Conservation (phyloP, 1,139 yeast genomes). For the Yamadazyma mexicana region DNA sequence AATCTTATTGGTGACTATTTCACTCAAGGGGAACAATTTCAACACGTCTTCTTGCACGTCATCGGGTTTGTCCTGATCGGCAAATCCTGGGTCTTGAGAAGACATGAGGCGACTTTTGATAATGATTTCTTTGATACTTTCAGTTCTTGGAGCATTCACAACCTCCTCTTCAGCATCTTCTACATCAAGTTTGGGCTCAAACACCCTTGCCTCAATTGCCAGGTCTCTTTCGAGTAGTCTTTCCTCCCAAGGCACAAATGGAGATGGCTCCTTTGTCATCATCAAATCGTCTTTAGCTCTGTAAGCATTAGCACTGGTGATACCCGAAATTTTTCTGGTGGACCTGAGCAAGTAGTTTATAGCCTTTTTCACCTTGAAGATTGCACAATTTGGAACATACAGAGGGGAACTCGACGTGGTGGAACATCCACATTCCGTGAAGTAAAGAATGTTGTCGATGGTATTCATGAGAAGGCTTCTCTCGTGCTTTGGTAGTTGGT, state of each 20-base stretch:
- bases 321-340: constrained; percentile 52
- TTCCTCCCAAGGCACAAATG: constrained; percentile 42
- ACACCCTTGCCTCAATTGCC: constrained; percentile 25
- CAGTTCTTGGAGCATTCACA: constrained; percentile 2
- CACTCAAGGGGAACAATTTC: constrained; percentile 15
- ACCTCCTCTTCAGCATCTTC: constrained; percentile 4
- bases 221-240: constrained; percentile 34
- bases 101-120: constrained; percentile 2
- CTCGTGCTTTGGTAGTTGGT: constrained; percentile 48
- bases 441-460: constrained; percentile 56
- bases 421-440: constrained; percentile 72
- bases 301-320: constrained; percentile 35
- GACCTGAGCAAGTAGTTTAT: constrained; percentile 58
- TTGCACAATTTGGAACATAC: constrained; percentile 45
- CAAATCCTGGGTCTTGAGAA: not conserved
- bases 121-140: constrained; percentile 2
- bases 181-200: constrained; percentile 15
- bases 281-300: constrained; percentile 45
- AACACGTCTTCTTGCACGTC: constrained; percentile 7
- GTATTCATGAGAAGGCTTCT: constrained; percentile 58
- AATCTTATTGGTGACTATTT: constrained; percentile 14
- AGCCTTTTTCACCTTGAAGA: constrained; percentile 62
- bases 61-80: not conserved
- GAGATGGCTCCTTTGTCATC: constrained; percentile 30
- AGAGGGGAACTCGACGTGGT: constrained; percentile 29